Conservation (phyloP, 495 filamentous ascomycete genomes). For the Aspergillus incahuasiensis region DNA sequence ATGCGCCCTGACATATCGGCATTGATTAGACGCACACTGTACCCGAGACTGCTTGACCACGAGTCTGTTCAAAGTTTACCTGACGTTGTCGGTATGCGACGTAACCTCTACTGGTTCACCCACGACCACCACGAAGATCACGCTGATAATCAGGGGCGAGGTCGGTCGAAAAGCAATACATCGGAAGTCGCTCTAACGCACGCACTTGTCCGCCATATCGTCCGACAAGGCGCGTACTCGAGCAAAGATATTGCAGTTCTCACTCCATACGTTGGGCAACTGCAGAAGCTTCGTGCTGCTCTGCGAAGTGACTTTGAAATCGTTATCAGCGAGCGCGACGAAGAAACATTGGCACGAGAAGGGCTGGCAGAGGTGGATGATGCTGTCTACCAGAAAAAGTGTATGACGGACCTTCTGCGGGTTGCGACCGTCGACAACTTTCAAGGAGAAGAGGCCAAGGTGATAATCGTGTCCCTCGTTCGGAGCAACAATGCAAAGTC, state of each 20-base stretch:
- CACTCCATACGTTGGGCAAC: conserved; percentile 72
- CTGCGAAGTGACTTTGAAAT: conserved; percentile 55
- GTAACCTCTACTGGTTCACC: conserved; percentile 70
- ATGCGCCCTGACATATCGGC: conserved; percentile 70
- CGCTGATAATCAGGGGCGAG: conserved; percentile 32
- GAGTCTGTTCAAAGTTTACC: conserved; percentile 50
- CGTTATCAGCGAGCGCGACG: conserved; percentile 62
- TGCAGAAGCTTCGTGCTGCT: conserved; percentile 53
- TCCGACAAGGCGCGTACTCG: conserved; percentile 64
- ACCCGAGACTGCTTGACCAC: conserved; percentile 60
- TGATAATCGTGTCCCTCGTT: conserved; percentile 79
- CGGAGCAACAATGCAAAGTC: conserved; percentile 59
- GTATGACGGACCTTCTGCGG: conserved; percentile 33
- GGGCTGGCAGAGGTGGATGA: conserved; percentile 28
- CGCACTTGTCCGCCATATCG: conserved; percentile 64
- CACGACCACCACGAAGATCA: conserved; percentile 55
- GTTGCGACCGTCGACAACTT: conserved; percentile 87
- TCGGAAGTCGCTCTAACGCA: conserved; percentile 64
- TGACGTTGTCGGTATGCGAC: conserved; percentile 58
- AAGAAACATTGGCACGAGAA: conserved; percentile 52
- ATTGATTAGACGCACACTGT: conserved; percentile 56
- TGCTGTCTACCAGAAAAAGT: neutral
- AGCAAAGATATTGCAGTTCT: conserved; percentile 70
- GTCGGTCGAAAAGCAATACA: conserved; percentile 61
- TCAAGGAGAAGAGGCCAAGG: conserved; percentile 76